Evolutionary conservation across 2,329 filamentous ascomycete genomes (phyloP).

Genomic region (Penicillium brasilianum): DNA sequence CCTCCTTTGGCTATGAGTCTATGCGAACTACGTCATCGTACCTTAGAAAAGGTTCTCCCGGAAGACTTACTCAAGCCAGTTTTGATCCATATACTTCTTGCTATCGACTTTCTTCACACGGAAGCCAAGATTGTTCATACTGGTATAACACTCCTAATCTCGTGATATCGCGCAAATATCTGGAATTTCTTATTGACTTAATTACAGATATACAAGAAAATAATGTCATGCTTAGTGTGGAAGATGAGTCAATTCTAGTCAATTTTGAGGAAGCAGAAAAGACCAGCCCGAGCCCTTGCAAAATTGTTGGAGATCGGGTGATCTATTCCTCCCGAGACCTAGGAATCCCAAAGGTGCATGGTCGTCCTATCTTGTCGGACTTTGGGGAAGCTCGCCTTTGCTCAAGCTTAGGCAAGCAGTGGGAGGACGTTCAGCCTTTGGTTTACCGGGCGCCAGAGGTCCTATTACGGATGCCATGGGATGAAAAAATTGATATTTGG

Average conservation of each 20-base stretch:
- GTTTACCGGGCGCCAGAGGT: constrained; percentile 4
- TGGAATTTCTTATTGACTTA: background rate
- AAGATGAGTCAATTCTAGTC: constrained; percentile 32
- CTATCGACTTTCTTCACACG: constrained; percentile 36
- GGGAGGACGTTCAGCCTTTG: background rate
- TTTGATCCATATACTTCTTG: constrained; percentile 30
- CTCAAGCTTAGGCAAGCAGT: background rate
- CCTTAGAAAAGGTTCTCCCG: constrained; percentile 19
- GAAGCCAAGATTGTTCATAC: constrained; percentile 33
- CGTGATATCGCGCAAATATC: background rate
- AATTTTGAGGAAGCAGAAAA: constrained; percentile 33
- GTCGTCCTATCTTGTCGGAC: constrained; percentile 35
- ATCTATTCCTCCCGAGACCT: constrained; percentile 36
- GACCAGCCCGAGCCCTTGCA: constrained; percentile 28
- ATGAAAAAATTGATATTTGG: constrained; percentile 36
- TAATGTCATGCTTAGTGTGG: constrained; percentile 36
- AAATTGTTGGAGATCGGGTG: constrained; percentile 27
- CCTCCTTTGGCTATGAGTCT: constrained; percentile 32
- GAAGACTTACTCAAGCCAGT: constrained; percentile 29
- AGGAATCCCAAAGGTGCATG: constrained; percentile 27
- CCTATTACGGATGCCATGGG: constrained; percentile 26
- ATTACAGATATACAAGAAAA: constrained; percentile 36
- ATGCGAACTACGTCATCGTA: constrained; percentile 20
- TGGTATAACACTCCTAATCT: constrained; percentile 22
- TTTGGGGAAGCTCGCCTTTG: constrained; percentile 22